phyloP scores from a whole-genome alignment of 2,329 filamentous ascomycete genomes.

The Gnomoniopsis smithogilvyi region DNA sequence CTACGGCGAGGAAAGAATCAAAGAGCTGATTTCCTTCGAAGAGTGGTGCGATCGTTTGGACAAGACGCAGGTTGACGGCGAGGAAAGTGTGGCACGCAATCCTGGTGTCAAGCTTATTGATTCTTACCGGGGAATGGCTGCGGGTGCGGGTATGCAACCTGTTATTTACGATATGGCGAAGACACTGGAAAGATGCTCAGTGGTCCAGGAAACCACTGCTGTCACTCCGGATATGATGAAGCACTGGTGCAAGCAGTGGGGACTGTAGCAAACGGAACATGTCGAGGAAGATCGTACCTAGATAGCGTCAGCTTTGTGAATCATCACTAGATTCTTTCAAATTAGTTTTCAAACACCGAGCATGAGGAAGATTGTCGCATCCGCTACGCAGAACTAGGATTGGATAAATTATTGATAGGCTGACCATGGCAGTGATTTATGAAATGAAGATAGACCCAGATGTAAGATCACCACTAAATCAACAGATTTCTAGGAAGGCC shows the following conservation, averaged over 20 bases:
- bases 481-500: too few relatives aligned
- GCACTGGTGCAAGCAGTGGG: conserved; percentile 44
- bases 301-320: too few relatives aligned
- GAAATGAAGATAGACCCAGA: too few relatives aligned
- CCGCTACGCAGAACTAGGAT: too few relatives aligned
- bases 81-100: conserved; percentile 34
- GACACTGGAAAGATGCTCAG: conserved; percentile 34
- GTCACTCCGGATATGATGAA: conserved; percentile 39
- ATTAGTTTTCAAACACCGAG: too few relatives aligned
- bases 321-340: too few relatives aligned
- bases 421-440: too few relatives aligned
- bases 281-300: too few relatives aligned
- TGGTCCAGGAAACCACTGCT: conserved; percentile 34
- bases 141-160: conserved; percentile 16
- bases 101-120: conserved; percentile 48
- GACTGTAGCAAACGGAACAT: conserved; percentile 19
- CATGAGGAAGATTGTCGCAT: too few relatives aligned
- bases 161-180: conserved; percentile 36
- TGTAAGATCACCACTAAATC: too few relatives aligned
- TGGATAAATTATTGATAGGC: too few relatives aligned
- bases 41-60: conserved; percentile 43
- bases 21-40: conserved; percentile 33
- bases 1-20: conserved; percentile 32
- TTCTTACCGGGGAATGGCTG: conserved; percentile 35
- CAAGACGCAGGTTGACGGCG: conserved; percentile 31